A percentile compares a stretch with the other conserved stretches of the same genome.
Conservation (phyloP, 306 rosid genomes). For the Albizia julibrissin region DNA sequence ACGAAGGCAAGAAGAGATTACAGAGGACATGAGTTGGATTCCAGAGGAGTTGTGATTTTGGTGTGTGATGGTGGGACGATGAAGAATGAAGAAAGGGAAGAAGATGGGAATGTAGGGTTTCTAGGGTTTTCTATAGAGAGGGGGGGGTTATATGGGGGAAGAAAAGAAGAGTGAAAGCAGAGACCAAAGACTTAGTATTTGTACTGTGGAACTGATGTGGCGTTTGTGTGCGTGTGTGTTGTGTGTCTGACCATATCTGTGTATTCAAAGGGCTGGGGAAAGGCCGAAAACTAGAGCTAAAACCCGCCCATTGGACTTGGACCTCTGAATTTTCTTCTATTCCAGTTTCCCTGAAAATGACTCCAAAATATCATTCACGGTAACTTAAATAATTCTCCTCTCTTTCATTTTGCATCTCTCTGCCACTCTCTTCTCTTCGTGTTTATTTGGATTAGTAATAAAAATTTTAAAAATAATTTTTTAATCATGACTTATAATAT, state of each 20-base stretch:
- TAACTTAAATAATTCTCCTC: background rate
- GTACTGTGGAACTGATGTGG: background rate
- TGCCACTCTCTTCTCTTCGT: background rate
- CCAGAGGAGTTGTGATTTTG: background rate
- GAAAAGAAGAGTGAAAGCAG: background rate
- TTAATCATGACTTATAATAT: too few species aligned
- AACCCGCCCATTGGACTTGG: background rate
- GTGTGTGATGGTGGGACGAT: too few species aligned
- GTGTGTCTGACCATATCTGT: background rate
- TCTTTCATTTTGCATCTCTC: background rate
- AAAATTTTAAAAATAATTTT: too few species aligned
- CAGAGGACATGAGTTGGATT: constrained; percentile 39
- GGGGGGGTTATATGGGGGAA: background rate
- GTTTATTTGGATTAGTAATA: too few species aligned
- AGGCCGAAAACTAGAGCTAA: background rate
- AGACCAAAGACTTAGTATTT: background rate
- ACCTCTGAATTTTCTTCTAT: background rate
- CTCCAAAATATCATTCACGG: background rate
- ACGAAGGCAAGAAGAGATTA: constrained; percentile 66
- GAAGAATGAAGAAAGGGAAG: background rate
- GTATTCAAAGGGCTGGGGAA: background rate
- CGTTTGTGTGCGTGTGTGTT: background rate
- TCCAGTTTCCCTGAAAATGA: background rate
- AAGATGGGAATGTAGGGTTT: background rate
- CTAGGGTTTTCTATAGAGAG: background rate